Percentiles rank a stretch among this genome's conserved stretches.
Evolutionary conservation across 2,329 filamentous ascomycete genomes (phyloP).

Genomic region (Dryadomyces quercivorus): DNA sequence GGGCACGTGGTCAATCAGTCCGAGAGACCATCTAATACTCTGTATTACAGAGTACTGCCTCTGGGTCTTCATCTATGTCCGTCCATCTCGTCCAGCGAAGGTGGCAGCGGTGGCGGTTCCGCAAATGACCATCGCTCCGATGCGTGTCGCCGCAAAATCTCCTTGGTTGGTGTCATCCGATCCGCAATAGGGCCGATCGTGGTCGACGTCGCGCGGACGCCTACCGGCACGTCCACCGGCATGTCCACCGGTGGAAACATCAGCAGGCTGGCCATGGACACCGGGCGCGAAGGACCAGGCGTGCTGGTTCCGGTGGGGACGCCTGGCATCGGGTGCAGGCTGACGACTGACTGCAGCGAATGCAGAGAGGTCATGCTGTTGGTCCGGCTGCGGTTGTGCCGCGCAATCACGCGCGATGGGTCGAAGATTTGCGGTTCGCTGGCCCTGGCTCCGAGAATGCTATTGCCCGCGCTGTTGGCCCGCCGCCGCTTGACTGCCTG

Average conservation of each 20-base stretch:
- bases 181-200: slow-evolving; percentile 1
- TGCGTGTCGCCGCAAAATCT: slow-evolving; percentile 6
- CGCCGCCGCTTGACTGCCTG: not conserved
- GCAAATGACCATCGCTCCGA: slow-evolving; percentile 7
- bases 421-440: slow-evolving; percentile 6
- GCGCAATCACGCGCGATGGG: slow-evolving; percentile 8
- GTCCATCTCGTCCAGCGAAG: not conserved
- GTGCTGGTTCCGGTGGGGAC: not conserved
- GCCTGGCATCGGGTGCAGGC: not conserved
- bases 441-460: not conserved
- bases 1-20: not conserved
- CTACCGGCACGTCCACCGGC: not conserved
- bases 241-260: not conserved
- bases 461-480: slow-evolving; percentile 1
- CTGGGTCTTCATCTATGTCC: not conserved
- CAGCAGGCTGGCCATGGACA: not conserved
- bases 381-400: slow-evolving; percentile 9
- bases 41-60: no score
- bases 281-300: not conserved
- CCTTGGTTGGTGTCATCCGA: slow-evolving; percentile 8
- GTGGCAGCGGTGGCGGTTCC: not conserved
- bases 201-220: not conserved
- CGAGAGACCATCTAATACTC: not conserved
- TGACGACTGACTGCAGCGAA: slow-evolving; percentile 5
- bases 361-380: slow-evolving; percentile 7